Percentiles rank a stretch among this genome's conserved stretches.
Conservation (phyloP, 768 basidiomycete genomes). For the Hericium erinaceus region DNA sequence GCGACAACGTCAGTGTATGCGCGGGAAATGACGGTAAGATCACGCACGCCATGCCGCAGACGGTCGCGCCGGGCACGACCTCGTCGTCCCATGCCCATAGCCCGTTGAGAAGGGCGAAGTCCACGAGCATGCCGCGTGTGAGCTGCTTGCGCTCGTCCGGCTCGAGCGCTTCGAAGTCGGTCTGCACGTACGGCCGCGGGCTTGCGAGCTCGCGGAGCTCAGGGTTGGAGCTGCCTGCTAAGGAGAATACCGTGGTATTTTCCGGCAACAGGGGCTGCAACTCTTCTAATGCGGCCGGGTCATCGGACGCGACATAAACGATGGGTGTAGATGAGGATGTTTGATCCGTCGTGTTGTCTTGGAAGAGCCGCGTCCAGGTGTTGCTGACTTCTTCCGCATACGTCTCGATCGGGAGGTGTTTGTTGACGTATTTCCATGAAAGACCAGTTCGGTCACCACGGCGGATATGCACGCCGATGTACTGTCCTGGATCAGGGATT, state of each 20-base stretch:
- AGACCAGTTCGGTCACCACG: conserved; percentile 46
- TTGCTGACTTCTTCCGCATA: conserved; percentile 35
- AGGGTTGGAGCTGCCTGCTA: conserved; percentile 31
- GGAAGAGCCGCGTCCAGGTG: conserved; percentile 32
- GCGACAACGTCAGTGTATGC: background rate
- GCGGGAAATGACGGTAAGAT: background rate
- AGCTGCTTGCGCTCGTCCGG: conserved; percentile 33
- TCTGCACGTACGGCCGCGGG: conserved; percentile 44
- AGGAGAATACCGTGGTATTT: conserved; percentile 33
- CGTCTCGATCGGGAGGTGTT: conserved; percentile 40
- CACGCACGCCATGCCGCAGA: conserved; percentile 52
- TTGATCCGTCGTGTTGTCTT: conserved; percentile 9
- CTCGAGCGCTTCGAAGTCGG: conserved; percentile 34
- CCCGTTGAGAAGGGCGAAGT: conserved; percentile 58
- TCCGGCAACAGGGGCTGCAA: conserved; percentile 30
- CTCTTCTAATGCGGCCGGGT: conserved; percentile 33
- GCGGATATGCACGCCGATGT: conserved; percentile 54
- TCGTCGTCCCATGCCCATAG: conserved; percentile 43
- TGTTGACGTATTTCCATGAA: conserved; percentile 33
- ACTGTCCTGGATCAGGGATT: conserved; percentile 19
- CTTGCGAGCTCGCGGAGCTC: conserved; percentile 41
- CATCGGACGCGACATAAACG: conserved; percentile 57
- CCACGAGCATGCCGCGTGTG: conserved; percentile 58
- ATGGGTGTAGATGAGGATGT: conserved; percentile 23
- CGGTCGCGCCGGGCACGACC: conserved; percentile 37